Conservation (phyloP, 257 asterid genomes). For the Lantana camara region DNA sequence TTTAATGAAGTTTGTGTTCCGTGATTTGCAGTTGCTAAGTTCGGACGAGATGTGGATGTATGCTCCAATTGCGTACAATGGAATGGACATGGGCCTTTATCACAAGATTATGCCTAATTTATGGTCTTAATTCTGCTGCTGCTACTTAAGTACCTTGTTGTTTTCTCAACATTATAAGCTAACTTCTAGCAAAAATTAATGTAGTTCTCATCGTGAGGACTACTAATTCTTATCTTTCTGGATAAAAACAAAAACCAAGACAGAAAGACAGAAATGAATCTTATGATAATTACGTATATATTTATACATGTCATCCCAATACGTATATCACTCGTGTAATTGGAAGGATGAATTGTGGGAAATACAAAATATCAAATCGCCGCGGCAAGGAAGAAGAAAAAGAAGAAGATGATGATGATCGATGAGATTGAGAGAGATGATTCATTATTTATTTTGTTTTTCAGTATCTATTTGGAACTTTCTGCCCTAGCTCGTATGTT, state of each 20-base stretch:
- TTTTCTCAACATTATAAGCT: slow-evolving; percentile 7
- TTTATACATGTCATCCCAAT: not conserved
- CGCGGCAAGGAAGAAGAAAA: not conserved
- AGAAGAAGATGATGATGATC: too few species aligned
- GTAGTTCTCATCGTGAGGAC: slow-evolving; percentile 24
- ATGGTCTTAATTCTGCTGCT: not conserved
- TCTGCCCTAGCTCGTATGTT: too few species aligned
- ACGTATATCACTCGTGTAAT: slow-evolving; percentile 5
- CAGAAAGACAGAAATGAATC: too few species aligned
- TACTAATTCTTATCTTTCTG: slow-evolving; percentile 29
- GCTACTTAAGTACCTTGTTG: not conserved
- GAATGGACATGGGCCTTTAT: slow-evolving; percentile 71
- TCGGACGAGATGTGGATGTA: slow-evolving; percentile 94
- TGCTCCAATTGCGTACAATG: slow-evolving; percentile 91
- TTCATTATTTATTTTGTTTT: too few species aligned
- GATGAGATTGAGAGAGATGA: too few species aligned
- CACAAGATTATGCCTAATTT: slow-evolving; percentile 50
- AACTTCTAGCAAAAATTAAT: slow-evolving; percentile 26
- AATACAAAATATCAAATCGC: not conserved
- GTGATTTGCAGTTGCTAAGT: slow-evolving; percentile 67
- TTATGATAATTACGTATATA: not conserved
- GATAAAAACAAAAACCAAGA: too few species aligned
- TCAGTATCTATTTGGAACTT: too few species aligned
- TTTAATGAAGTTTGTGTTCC: not conserved
- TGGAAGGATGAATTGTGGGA: not conserved